These are phyloP conservation scores for Raffaelea ambrosiae DNA, from an alignment of 2,329 filamentous ascomycete species.

Conservation along the genomic window DNA sequence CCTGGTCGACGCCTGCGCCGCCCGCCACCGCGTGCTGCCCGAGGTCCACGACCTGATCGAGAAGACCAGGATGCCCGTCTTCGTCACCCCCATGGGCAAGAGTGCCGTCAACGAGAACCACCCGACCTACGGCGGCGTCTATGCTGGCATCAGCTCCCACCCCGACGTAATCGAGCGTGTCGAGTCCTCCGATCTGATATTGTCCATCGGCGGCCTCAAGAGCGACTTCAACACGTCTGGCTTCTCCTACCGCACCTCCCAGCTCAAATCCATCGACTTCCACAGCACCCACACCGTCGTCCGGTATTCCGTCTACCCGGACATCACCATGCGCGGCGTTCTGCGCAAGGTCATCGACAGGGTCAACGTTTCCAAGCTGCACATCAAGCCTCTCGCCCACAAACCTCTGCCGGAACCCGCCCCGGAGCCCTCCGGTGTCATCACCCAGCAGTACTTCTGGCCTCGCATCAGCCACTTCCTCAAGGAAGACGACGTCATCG, in stretches of 20 bases:
- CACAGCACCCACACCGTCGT: conserved; percentile 67
- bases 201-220: conserved; percentile 59
- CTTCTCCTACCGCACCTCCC: conserved; percentile 70
- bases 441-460: conserved; percentile 15
- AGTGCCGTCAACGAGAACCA: conserved; percentile 70
- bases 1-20: conserved; percentile 74
- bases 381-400: conserved; percentile 40
- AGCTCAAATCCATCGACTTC: conserved; percentile 73
- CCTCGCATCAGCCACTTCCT: conserved; percentile 14
- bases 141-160: conserved; percentile 69
- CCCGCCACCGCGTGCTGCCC: conserved; percentile 63
- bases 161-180: conserved; percentile 54
- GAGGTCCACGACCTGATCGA: conserved; percentile 67
- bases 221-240: conserved; percentile 77
- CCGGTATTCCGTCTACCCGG: conserved; percentile 69
- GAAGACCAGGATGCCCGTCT: conserved; percentile 68
- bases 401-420: conserved; percentile 34
- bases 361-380: conserved; percentile 49
- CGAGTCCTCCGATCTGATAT: conserved; percentile 61
- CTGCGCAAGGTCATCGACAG: conserved; percentile 60
- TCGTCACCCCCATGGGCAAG: conserved; percentile 89
- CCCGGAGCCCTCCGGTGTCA: conserved; percentile 8
- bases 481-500: conserved; percentile 59
- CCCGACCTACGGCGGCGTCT: conserved; percentile 73
- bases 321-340: conserved; percentile 69